Evolutionary conservation across 1,284 basidiomycete species (phyloP), one percentile per base, ranked within the genome.

Genomic region (Boletus mariae): DNA sequence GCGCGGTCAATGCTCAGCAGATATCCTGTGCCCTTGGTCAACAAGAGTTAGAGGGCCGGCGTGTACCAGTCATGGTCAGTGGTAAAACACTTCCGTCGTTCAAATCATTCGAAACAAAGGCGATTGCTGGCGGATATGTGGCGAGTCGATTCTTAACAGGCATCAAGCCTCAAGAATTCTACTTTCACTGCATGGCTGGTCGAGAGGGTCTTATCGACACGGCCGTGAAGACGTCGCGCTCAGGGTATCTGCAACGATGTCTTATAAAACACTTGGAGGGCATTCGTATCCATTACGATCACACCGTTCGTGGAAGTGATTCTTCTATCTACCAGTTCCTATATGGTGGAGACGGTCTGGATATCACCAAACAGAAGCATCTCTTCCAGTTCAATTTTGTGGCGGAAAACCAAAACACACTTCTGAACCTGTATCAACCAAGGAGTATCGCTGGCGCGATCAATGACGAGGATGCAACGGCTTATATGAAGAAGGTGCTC

Each of bases 101-200:
- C 85, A 91, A 91, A 68, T 79, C 96, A 0, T 98, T 98, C 71
- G 97, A 99, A 73, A 99, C 97, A 5, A 90, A 87, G 53, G 94
- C 96, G 1, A 92, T 98, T 57, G 96, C 97, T 15, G 97, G 97
- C 71, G 97, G 97, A n/a, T 99, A 97, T 71, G 92, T 99, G 47
- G 94, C 92, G n/a, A 97, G 95, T 71, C 93, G 97, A 49, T 99
- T 99, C 83, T 82, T 99, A 77, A 99, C 97, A 17, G 97, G 97
- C 56, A 89, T 99, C 69, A 92, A 91, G 59, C 97, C 97, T 0
- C 97, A 99, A 70, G 97, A 99, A 72, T 99, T 98, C 76, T 99
- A 98, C 77, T 99, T 99, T 82, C 97, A 99, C 75, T 98, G 97
- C 72, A 99, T 99, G 97, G 95, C 97, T 55, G 97, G 97, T 51